phyloP scores from a whole-genome alignment of 306 rosid genomes.

The Inga leiocalycina region DNA sequence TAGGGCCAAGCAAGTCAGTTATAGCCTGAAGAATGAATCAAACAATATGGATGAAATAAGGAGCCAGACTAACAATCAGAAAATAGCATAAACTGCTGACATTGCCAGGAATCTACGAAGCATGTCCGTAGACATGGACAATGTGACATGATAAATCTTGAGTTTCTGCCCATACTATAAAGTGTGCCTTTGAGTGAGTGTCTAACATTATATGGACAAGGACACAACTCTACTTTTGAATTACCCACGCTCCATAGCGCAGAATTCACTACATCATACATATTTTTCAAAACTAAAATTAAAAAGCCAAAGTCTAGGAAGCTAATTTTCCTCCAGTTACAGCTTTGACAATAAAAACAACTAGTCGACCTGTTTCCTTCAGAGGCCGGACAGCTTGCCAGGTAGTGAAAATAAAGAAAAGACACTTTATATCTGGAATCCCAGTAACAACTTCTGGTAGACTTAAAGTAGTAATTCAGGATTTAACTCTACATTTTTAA shows the following conservation, averaged over 20 bases:
- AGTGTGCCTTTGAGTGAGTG: not conserved
- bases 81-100: not conserved
- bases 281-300: not conserved
- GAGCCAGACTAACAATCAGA: not conserved
- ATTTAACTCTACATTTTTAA: not conserved
- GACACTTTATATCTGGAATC: not conserved
- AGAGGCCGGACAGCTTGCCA: not conserved
- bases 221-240: not conserved
- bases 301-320: not conserved
- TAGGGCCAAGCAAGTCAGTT: slow-evolving; percentile 20
- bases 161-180: not conserved
- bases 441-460: not conserved
- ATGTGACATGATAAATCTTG: not conserved
- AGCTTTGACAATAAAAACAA: not conserved
- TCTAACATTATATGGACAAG: not conserved
- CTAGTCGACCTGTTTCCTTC: not conserved
- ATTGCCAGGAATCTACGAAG: not conserved
- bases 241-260: not conserved
- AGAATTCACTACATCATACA: not conserved
- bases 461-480: slow-evolving; percentile 11
- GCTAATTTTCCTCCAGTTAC: not conserved
- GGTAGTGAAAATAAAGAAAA: not conserved
- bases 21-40: not conserved
- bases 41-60: not conserved
- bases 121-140: not conserved